phyloP scores from a whole-genome alignment of 805 yeast genomes.

The Komagataella mondaviorum region DNA sequence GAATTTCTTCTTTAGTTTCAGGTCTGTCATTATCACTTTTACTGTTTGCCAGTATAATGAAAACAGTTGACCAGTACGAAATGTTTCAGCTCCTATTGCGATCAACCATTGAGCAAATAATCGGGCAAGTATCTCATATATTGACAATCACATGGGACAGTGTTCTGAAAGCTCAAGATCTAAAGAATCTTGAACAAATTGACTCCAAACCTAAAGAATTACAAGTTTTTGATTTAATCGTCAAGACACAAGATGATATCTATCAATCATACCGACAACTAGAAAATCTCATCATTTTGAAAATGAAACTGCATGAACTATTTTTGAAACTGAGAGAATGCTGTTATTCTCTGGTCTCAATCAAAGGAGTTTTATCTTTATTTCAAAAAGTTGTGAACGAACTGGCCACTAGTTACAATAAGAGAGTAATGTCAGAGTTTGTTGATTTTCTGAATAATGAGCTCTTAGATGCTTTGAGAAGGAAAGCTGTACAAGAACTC shows the following conservation, averaged over 20 bases:
- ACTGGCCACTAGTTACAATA: neutral
- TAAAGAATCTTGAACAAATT: conserved; percentile 16
- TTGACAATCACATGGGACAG: conserved; percentile 37
- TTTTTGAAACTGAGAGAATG: neutral
- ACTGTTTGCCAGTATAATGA: conserved; percentile 20
- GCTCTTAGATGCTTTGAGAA: neutral
- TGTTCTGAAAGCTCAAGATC: conserved; percentile 33
- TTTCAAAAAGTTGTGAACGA: neutral
- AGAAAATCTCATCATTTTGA: neutral
- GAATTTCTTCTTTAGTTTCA: conserved; percentile 43
- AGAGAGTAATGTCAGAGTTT: neutral
- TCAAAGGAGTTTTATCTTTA: neutral
- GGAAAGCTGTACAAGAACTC: neutral
- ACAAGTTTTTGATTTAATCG: neutral
- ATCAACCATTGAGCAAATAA: conserved; percentile 13
- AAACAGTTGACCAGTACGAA: conserved; percentile 10
- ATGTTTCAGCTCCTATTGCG: neutral
- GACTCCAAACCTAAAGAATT: neutral
- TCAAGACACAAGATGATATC: neutral
- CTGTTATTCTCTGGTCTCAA: neutral
- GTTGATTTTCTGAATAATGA: neutral
- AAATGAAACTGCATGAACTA: neutral
- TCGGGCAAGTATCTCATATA: conserved; percentile 19
- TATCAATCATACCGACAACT: conserved; percentile 1
- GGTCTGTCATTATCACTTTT: conserved; percentile 37